Percentiles rank a stretch among this genome's conserved stretches.
Evolutionary conservation across 208 protist species (phyloP).

Genomic region (Lotmaria passim): DNA sequence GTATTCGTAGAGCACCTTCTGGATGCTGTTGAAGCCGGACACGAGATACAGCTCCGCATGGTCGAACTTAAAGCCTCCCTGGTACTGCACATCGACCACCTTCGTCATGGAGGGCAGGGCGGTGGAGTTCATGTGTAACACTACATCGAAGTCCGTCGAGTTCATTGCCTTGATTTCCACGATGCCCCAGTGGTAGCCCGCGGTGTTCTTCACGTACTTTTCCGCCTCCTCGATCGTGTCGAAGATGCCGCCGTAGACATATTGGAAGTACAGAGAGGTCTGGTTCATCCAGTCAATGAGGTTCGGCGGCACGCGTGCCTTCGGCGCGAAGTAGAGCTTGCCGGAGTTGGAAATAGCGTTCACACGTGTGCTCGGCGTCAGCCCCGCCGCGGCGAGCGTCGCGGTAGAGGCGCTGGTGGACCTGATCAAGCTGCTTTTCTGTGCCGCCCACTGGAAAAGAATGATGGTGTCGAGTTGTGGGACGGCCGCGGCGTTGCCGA

Average conservation of each 20-base stretch:
- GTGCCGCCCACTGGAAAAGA: conserved; percentile 55
- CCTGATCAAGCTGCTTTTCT: conserved; percentile 22
- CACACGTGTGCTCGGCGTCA: conserved; percentile 32
- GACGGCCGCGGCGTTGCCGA: conserved; percentile 22
- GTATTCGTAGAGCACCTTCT: conserved; percentile 45
- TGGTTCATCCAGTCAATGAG: conserved; percentile 47
- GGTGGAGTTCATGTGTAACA: conserved; percentile 47
- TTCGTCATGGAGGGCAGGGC: conserved; percentile 42
- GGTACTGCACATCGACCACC: conserved; percentile 33
- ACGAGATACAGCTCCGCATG: conserved; percentile 46
- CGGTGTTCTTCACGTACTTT: conserved; percentile 27
- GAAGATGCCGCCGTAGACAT: conserved; percentile 48
- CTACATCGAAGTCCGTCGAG: conserved; percentile 47
- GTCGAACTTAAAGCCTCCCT: conserved; percentile 43
- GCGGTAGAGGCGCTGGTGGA: conserved; percentile 9
- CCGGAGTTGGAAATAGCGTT: conserved; percentile 49
- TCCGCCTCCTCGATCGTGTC: conserved; percentile 44
- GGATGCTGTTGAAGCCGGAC: conserved; percentile 55
- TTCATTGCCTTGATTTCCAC: conserved; percentile 49
- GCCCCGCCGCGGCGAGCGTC: conserved; percentile 25
- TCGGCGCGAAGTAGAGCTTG: conserved; percentile 49
- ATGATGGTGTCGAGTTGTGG: conserved; percentile 57
- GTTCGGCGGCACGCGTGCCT: conserved; percentile 9
- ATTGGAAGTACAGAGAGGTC: conserved; percentile 39
- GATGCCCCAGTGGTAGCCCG: conserved; percentile 42